Evolutionary conservation across 2,329 filamentous ascomycete genomes (phyloP).

Genomic region (Curvularia lunata): DNA sequence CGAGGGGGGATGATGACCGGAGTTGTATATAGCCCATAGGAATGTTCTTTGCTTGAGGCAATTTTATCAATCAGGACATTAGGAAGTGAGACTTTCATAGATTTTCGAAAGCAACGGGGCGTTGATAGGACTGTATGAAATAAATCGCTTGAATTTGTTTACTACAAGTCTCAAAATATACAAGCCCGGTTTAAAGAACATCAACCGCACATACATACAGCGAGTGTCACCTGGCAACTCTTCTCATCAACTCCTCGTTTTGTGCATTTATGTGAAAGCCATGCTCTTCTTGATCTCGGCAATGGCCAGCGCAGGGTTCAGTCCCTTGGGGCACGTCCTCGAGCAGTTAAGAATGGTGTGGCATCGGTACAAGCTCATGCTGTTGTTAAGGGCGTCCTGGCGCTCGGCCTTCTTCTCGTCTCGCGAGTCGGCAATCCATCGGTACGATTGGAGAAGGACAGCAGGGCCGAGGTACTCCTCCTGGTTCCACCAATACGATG

Average conservation of each 20-base stretch:
- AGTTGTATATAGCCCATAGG: constrained; percentile 2
- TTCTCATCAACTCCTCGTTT: neutral
- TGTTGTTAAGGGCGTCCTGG: constrained; percentile 93
- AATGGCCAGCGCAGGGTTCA: constrained; percentile 95
- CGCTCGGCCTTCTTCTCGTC: constrained; percentile 89
- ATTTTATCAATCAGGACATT: neutral
- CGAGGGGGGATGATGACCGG: too few relatives aligned
- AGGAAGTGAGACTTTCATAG: neutral
- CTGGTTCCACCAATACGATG: constrained; percentile 99
- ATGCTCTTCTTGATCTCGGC: constrained; percentile 99
- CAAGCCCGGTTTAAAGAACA: constrained; percentile 12
- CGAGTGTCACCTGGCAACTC: constrained; percentile 2
- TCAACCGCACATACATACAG: constrained; percentile 18
- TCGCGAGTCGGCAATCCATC: constrained; percentile 94
- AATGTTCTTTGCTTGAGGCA: neutral
- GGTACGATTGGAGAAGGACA: constrained; percentile 95
- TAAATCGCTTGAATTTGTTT: constrained; percentile 13
- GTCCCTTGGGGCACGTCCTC: constrained; percentile 94
- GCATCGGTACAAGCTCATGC: constrained; percentile 98
- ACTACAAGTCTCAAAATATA: constrained; percentile 19
- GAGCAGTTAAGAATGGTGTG: constrained; percentile 99
- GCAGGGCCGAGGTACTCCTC: constrained; percentile 98
- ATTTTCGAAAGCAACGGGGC: neutral
- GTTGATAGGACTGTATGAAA: neutral
- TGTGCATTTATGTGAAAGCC: constrained; percentile 60